Percentiles rank a stretch among this genome's conserved stretches.
These are phyloP conservation scores for Rugonectria rugulosa DNA, from an alignment of 2,329 filamentous ascomycete genomes.

Conservation along the genomic window DNA sequence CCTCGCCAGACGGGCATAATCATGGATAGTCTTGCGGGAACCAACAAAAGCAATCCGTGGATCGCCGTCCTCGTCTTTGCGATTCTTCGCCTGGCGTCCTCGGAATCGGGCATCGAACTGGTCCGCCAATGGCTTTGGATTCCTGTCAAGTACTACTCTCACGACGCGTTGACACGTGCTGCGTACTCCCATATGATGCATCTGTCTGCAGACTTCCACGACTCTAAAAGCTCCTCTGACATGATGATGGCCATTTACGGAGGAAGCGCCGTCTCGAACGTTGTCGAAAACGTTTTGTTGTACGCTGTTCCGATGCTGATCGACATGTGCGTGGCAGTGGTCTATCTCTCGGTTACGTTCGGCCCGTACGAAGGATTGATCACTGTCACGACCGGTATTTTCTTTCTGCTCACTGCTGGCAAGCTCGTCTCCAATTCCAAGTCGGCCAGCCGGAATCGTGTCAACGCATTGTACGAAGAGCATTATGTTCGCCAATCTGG, in stretches of 20 bases:
- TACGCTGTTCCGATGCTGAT: constrained; percentile 66
- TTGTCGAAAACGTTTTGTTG: constrained; percentile 66
- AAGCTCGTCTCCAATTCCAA: constrained; percentile 60
- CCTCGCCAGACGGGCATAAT: constrained; percentile 85
- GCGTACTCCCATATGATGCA: constrained; percentile 68
- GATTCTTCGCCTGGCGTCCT: constrained; percentile 58
- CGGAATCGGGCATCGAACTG: constrained; percentile 62
- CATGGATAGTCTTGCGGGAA: constrained; percentile 69
- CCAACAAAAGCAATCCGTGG: constrained; percentile 59
- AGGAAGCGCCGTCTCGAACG: constrained; percentile 60
- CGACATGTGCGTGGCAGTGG: constrained; percentile 65
- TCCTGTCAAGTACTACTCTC: constrained; percentile 65
- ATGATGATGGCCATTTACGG: constrained; percentile 64
- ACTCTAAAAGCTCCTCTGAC: constrained; percentile 66
- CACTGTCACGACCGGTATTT: constrained; percentile 63
- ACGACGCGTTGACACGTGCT: constrained; percentile 60
- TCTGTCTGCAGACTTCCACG: constrained; percentile 68
- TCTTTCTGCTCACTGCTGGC: constrained; percentile 63
- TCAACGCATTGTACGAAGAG: constrained; percentile 63
- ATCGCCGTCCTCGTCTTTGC: constrained; percentile 61
- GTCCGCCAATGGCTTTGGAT: constrained; percentile 64
- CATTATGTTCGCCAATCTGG: constrained; percentile 63
- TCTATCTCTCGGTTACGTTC: constrained; percentile 66
- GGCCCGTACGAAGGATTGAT: constrained; percentile 70
- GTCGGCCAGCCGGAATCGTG: constrained; percentile 56